Conservation (phyloP, 768 basidiomycete species). For the Gloeophyllum trabeum region DNA sequence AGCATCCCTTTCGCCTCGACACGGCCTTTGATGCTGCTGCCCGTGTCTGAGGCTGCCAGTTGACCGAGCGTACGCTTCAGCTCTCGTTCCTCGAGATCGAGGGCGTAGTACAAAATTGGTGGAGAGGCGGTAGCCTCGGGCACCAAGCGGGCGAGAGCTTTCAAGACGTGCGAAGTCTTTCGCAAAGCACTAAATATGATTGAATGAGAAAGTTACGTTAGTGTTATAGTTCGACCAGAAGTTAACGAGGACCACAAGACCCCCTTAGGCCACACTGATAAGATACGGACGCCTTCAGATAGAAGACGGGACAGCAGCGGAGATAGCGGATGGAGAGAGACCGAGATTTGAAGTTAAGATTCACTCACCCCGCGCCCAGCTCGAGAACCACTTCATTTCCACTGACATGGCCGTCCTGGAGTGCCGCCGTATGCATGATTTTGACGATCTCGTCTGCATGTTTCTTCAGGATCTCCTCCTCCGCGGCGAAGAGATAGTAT, state of each 20-base stretch:
- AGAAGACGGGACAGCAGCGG: background rate
- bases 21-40: slow-evolving; percentile 51
- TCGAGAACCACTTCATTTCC: slow-evolving; percentile 61
- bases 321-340: background rate
- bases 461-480: slow-evolving; percentile 72
- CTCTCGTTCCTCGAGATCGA: slow-evolving; percentile 85
- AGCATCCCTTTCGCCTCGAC: slow-evolving; percentile 77
- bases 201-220: background rate
- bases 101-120: slow-evolving; percentile 78
- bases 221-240: too few relatives aligned
- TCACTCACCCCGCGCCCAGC: slow-evolving; percentile 86
- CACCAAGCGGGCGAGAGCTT: slow-evolving; percentile 51
- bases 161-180: slow-evolving; percentile 81
- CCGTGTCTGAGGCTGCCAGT: slow-evolving; percentile 54
- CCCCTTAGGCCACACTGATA: background rate
- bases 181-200: slow-evolving; percentile 51
- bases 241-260: too few relatives aligned
- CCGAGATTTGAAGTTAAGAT: background rate
- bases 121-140: slow-evolving; percentile 21
- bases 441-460: slow-evolving; percentile 67
- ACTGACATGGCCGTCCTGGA: slow-evolving; percentile 11
- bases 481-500: slow-evolving; percentile 87
- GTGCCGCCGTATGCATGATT: slow-evolving; percentile 45
- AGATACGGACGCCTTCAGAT: background rate
- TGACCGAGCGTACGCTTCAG: slow-evolving; percentile 68